Evolutionary conservation across 2,329 filamentous ascomycete species (phyloP).

Genomic region (Fusarium anthophilum): DNA sequence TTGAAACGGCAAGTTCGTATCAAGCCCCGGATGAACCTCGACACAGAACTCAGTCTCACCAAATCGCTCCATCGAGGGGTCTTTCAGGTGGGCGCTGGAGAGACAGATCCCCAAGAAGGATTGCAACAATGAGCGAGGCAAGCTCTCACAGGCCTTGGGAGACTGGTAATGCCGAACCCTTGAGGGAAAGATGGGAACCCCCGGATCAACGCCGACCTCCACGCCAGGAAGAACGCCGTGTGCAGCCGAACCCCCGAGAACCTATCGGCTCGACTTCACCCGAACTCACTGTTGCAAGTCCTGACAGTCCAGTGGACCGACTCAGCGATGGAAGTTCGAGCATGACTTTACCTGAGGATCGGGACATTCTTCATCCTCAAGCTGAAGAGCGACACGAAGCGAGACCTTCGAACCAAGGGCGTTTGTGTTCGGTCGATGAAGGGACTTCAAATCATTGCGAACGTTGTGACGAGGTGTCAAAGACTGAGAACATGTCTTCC

Average conservation of each 20-base stretch:
- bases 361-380: not conserved
- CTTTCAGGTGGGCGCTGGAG: not conserved
- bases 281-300: not conserved
- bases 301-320: not conserved
- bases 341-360: not conserved
- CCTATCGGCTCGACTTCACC: not conserved
- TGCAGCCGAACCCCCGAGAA: too few species aligned
- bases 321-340: not conserved
- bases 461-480: not conserved
- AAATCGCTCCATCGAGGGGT: not conserved
- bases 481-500: too few species aligned
- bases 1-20: not conserved
- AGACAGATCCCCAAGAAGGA: not conserved
- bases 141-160: not conserved
- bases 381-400: not conserved
- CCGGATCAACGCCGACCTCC: too few species aligned
- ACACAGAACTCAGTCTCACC: accelerated
- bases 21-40: accelerated
- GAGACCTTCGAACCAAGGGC: not conserved
- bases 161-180: accelerated
- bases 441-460: accelerated
- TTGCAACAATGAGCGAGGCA: not conserved
- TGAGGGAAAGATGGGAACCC: not conserved
- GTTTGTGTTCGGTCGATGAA: accelerated
- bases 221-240: not conserved